phyloP scores from a whole-genome alignment of 2,329 filamentous ascomycete genomes.

The Fusarium ambrosium region DNA sequence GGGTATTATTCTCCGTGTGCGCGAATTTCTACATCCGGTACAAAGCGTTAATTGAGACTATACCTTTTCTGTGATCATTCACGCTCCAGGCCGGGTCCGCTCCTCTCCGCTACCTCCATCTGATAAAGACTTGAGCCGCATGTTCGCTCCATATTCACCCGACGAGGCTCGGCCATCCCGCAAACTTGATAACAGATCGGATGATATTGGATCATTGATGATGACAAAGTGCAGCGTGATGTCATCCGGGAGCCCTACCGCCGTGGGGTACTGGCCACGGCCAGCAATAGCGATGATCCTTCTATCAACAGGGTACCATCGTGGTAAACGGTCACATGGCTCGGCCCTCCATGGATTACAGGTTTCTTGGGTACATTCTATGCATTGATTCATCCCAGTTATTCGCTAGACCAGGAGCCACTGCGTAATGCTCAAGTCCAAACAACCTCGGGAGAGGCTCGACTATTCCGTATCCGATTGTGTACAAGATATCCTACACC shows the following conservation, averaged over 20 bases:
- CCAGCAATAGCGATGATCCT: background rate
- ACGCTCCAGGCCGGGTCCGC: background rate
- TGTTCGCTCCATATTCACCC: slow-evolving; percentile 2
- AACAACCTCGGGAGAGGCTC: background rate
- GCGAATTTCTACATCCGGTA: background rate
- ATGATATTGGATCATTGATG: background rate
- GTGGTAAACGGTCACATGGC: background rate
- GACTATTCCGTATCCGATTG: background rate
- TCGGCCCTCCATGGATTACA: background rate
- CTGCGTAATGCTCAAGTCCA: background rate
- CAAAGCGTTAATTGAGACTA: background rate
- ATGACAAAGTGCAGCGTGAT: background rate
- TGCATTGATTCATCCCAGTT: background rate
- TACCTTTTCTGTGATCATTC: background rate
- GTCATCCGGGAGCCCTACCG: background rate
- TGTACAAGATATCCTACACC: background rate
- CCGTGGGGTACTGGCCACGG: background rate
- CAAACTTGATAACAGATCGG: background rate
- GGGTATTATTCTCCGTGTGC: background rate
- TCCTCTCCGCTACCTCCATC: background rate
- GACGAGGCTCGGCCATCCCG: background rate
- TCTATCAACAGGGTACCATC: background rate
- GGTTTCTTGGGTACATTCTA: background rate
- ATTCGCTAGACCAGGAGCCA: background rate
- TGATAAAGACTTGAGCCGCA: slow-evolving; percentile 1